These are phyloP conservation scores for Capsicum chinense DNA, from an alignment of 257 asterid species.

Conservation along the genomic window DNA sequence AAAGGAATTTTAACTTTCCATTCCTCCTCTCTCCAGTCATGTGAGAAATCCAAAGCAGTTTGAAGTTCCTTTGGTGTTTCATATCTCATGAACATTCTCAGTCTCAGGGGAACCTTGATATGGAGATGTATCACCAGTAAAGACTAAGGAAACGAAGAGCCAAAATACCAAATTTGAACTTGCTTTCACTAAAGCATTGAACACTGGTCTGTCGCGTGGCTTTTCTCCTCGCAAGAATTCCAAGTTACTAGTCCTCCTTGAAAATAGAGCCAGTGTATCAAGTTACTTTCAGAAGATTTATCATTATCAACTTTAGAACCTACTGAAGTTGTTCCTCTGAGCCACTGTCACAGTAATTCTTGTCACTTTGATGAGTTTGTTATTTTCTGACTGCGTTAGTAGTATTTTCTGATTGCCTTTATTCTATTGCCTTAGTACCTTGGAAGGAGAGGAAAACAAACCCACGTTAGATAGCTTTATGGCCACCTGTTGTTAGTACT, in stretches of 20 bases:
- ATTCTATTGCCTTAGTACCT: constrained; percentile 65
- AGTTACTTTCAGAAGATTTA: constrained; percentile 92
- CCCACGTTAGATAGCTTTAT: constrained; percentile 50
- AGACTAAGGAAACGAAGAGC: constrained; percentile 57
- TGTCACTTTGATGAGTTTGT: not conserved
- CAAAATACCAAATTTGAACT: constrained; percentile 63
- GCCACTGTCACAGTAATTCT: constrained; percentile 72
- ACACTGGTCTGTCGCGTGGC: constrained; percentile 54
- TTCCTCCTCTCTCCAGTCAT: constrained; percentile 14
- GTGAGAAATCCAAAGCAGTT: not conserved
- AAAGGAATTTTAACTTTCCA: not conserved
- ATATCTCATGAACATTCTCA: constrained; percentile 31
- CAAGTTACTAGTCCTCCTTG: constrained; percentile 60
- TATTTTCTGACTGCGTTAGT: not conserved
- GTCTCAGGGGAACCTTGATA: constrained; percentile 53
- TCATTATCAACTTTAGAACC: constrained; percentile 93
- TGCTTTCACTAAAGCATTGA: constrained; percentile 63
- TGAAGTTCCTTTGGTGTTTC: constrained; percentile 31
- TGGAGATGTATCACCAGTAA: constrained; percentile 60
- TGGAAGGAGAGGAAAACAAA: constrained; percentile 67
- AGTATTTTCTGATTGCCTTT: constrained; percentile 19
- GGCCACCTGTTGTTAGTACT: not conserved
- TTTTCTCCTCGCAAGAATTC: constrained; percentile 87
- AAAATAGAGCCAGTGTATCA: constrained; percentile 66
- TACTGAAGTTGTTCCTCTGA: constrained; percentile 81